These are phyloP conservation scores for Fusarium sublunatum DNA, from an alignment of 2,329 filamentous ascomycete genomes.

Conservation along the genomic window DNA sequence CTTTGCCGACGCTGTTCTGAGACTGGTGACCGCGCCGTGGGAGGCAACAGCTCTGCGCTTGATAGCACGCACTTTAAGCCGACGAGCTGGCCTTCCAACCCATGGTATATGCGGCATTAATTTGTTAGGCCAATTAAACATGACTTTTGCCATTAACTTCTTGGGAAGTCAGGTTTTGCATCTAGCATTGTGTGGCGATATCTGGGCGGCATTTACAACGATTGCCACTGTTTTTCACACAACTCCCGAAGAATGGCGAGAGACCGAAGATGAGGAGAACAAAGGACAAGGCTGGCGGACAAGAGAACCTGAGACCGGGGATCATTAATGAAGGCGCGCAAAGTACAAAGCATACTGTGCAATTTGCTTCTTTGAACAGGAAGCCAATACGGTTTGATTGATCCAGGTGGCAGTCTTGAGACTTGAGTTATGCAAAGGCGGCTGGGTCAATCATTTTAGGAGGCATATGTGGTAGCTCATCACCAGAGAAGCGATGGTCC, in stretches of 20 bases:
- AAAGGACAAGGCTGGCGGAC: slow-evolving; percentile 18
- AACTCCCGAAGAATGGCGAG: slow-evolving; percentile 34
- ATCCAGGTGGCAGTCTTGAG: neutral
- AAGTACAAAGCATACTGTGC: neutral
- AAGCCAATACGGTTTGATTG: slow-evolving; percentile 2
- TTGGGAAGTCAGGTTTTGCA: slow-evolving; percentile 59
- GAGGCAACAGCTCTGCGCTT: slow-evolving; percentile 60
- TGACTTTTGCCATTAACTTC: slow-evolving; percentile 58
- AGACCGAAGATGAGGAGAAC: slow-evolving; percentile 30
- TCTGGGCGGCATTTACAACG: slow-evolving; percentile 31
- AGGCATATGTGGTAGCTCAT: neutral
- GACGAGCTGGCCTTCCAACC: slow-evolving; percentile 53
- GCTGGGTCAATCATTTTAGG: neutral
- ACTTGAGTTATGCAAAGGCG: neutral
- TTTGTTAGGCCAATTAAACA: slow-evolving; percentile 53
- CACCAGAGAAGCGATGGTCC: neutral
- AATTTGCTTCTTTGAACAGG: neutral
- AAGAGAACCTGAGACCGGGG: neutral
- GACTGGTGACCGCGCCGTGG: slow-evolving; percentile 58
- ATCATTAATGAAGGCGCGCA: neutral
- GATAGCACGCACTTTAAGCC: slow-evolving; percentile 57
- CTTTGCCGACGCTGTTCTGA: slow-evolving; percentile 56
- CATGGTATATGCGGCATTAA: slow-evolving; percentile 55
- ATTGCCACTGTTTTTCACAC: slow-evolving; percentile 27
- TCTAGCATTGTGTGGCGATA: slow-evolving; percentile 25